Percentiles rank a stretch among this genome's conserved stretches.
These are phyloP conservation scores for Mytilinidion resinicola DNA, from an alignment of 495 filamentous ascomycete genomes.

Conservation along the genomic window DNA sequence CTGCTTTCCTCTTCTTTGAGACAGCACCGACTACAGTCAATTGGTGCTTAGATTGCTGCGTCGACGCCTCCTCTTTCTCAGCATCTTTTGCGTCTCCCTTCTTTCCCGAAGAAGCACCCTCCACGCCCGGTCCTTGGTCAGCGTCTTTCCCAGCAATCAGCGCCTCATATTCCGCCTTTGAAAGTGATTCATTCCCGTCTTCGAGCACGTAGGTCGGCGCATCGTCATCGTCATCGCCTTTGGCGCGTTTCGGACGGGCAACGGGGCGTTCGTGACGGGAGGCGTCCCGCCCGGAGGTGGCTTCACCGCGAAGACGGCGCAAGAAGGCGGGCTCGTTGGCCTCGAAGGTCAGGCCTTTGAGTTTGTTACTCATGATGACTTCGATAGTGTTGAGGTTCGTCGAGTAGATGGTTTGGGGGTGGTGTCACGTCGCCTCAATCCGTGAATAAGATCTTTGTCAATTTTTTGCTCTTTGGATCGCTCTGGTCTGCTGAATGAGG, in stretches of 20 bases:
- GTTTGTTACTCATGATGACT: neutral
- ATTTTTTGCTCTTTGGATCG: no score
- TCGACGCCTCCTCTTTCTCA: neutral
- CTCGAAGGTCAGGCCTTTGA: slow-evolving; percentile 36
- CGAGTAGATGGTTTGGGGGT: neutral
- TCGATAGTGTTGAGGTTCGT: neutral
- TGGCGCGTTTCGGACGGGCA: slow-evolving; percentile 35
- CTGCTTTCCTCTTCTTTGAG: slow-evolving; percentile 34
- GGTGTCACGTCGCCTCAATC: neutral
- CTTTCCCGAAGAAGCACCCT: neutral
- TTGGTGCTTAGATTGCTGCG: slow-evolving; percentile 7
- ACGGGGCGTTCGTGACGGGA: slow-evolving; percentile 39
- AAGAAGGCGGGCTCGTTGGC: slow-evolving; percentile 38
- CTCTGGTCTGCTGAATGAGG: no score
- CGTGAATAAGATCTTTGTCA: no score
- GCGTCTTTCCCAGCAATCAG: slow-evolving; percentile 27
- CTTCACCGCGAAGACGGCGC: slow-evolving; percentile 39
- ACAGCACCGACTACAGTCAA: slow-evolving; percentile 16
- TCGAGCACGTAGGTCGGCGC: slow-evolving; percentile 47
- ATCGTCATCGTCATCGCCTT: slow-evolving; percentile 40
- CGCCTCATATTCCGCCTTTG: slow-evolving; percentile 40
- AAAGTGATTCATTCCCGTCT: slow-evolving; percentile 39
- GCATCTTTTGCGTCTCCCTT: neutral
- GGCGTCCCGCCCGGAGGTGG: slow-evolving; percentile 30
- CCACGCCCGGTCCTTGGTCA: neutral